Conservation (phyloP, 2,329 filamentous ascomycete species). For the Escovopsis sp. region DNA sequence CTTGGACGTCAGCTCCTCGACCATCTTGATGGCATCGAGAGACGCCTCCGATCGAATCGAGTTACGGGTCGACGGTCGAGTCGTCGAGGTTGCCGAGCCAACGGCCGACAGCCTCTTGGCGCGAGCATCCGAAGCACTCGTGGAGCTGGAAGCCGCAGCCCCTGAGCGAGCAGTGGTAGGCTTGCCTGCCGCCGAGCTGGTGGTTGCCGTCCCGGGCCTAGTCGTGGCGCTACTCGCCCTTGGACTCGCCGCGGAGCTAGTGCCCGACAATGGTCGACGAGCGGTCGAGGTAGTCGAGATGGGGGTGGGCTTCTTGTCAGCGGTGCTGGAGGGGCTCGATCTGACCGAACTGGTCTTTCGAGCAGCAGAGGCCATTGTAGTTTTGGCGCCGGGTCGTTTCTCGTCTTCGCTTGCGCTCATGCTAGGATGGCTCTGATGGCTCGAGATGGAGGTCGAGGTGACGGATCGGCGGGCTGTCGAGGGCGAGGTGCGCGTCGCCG, state of each 20-base stretch:
- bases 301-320: constrained; percentile 20
- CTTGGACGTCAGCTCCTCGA: constrained; percentile 45
- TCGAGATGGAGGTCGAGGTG: constrained; percentile 21
- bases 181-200: constrained; percentile 18
- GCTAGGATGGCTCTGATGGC: constrained; percentile 31
- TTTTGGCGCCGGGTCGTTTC: constrained; percentile 23
- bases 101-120: constrained; percentile 42
- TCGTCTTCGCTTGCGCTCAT: constrained; percentile 36
- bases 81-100: constrained; percentile 21
- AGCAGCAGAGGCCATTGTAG: constrained; percentile 18
- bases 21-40: constrained; percentile 33
- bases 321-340: constrained; percentile 21
- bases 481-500: constrained; percentile 30
- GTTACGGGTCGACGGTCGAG: constrained; percentile 14
- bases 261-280: constrained; percentile 17
- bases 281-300: constrained; percentile 16
- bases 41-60: constrained; percentile 26
- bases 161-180: constrained; percentile 12
- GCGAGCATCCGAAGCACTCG: constrained; percentile 29
- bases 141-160: background rate
- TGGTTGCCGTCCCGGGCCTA: constrained; percentile 14
- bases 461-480: constrained; percentile 18
- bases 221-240: constrained; percentile 18
- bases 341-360: constrained; percentile 29
- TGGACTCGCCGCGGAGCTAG: constrained; percentile 18